Evolutionary conservation across 2,329 filamentous ascomycete species (phyloP).

Genomic region (Colletotrichum kahawae): DNA sequence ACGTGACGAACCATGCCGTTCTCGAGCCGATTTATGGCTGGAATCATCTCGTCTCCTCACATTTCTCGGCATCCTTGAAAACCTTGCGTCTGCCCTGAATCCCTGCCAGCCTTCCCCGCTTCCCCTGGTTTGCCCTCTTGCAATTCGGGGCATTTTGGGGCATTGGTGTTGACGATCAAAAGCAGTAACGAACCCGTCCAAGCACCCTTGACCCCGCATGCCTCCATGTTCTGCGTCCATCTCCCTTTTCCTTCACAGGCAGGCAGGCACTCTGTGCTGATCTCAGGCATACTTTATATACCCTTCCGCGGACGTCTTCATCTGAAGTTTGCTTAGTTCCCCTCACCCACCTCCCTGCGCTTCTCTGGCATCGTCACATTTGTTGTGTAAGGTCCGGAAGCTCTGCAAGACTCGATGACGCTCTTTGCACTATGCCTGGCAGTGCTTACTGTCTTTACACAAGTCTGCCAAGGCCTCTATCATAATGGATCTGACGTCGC

Average conservation of each 20-base stretch:
- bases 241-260: neutral
- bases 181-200: neutral
- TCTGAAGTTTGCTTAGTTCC: neutral
- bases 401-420: neutral
- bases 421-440: neutral
- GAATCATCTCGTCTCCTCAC: neutral
- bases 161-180: neutral
- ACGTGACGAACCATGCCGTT: neutral
- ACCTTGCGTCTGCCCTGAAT: neutral
- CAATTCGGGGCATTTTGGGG: neutral
- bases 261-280: neutral
- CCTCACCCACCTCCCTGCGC: neutral
- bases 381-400: neutral
- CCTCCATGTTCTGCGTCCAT: neutral
- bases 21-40: neutral
- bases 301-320: neutral
- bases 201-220: neutral
- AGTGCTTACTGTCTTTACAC: conserved; percentile 14
- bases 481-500: conserved; percentile 64
- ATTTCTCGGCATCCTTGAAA: neutral
- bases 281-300: conserved; percentile 1
- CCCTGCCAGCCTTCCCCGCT: neutral
- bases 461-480: conserved; percentile 53
- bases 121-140: neutral
- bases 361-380: neutral